Evolutionary conservation across 257 asterid species (phyloP), one percentile per base, ranked within the genome.

Genomic region (Penstemon eatonii): DNA sequence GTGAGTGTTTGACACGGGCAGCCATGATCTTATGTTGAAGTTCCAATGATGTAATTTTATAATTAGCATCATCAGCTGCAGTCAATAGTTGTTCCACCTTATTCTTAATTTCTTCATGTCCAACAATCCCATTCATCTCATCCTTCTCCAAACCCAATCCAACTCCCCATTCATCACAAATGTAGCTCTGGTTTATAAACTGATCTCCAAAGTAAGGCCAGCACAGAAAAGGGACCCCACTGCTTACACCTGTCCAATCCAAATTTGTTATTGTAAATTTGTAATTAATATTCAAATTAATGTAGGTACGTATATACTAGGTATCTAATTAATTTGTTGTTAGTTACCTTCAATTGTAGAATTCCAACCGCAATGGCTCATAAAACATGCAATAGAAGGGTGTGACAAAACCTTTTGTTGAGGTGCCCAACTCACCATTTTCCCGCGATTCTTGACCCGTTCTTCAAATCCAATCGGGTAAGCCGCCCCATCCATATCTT

Each of bases 71-170:
- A 25, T 2, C 81, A 15, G 18, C 18, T 15, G 18, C 18, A 8
- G 1, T 47, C 6, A 83, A 56, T 13, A 87, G 51, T 50, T 56
- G 52, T 2, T 83, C 81, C 57, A 76, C 62, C 75, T 85, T 87
- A 44, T 51, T 33, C 68, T 19, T 57, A 2, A 78, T 78, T 36
- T 81, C 86, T 4, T 69, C 77, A 37, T 38, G 13, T n/a, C 33
- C 18, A n/a, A 75, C 66, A 42, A 78, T 69, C 3, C 86, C 81
- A 52, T 7, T 62, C 13, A 53, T 83, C 25, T 78, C 83, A 5
- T 51, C 68, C 1, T 78, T 25, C 2, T 25, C 72, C 2, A 81
- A 45, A 0, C 78, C 64, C 9, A 78, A 41, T 46, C 71, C 71
- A 15, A 64, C 56, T 56, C 64, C 47, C 76, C 56, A 64, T 1